Conservation (phyloP, 2,329 filamentous ascomycete species). For the Ophiocordyceps australis region DNA sequence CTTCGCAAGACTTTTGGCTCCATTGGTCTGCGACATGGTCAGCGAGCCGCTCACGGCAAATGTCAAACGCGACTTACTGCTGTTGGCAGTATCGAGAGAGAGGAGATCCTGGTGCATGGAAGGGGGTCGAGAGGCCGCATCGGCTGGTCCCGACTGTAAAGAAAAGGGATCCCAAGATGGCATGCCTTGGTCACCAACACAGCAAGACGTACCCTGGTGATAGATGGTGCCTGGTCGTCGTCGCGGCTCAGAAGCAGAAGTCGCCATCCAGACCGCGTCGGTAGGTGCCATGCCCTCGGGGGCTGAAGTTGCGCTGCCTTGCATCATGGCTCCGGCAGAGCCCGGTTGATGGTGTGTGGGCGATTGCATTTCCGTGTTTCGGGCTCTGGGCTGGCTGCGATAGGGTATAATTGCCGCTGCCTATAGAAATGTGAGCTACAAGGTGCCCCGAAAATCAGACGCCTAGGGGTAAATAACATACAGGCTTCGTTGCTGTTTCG, state of each 20-base stretch:
- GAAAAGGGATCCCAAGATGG: slow-evolving; percentile 39
- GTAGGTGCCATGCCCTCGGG: slow-evolving; percentile 25
- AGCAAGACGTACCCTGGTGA: slow-evolving; percentile 43
- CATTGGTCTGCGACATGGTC: slow-evolving; percentile 13
- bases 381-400: neutral
- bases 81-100: slow-evolving; percentile 1
- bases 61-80: slow-evolving; percentile 9
- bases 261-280: slow-evolving; percentile 33
- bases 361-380: slow-evolving; percentile 1
- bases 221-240: slow-evolving; percentile 41
- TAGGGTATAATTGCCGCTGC: slow-evolving; percentile 1
- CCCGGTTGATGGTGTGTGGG: slow-evolving; percentile 7
- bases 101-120: slow-evolving; percentile 33
- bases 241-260: slow-evolving; percentile 28
- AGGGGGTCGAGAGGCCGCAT: slow-evolving; percentile 33
- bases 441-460: no score
- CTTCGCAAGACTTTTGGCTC: slow-evolving; percentile 38
- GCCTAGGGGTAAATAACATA: no score
- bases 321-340: slow-evolving; percentile 18
- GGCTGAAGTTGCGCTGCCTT: slow-evolving; percentile 29
- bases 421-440: no score
- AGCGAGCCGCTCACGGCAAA: neutral
- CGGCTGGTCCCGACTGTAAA: slow-evolving; percentile 29
- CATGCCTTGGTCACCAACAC: slow-evolving; percentile 33
- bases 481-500: no score